phyloP scores from a whole-genome alignment of 2,329 filamentous ascomycete genomes.

The Teratosphaeria zuluensis region DNA sequence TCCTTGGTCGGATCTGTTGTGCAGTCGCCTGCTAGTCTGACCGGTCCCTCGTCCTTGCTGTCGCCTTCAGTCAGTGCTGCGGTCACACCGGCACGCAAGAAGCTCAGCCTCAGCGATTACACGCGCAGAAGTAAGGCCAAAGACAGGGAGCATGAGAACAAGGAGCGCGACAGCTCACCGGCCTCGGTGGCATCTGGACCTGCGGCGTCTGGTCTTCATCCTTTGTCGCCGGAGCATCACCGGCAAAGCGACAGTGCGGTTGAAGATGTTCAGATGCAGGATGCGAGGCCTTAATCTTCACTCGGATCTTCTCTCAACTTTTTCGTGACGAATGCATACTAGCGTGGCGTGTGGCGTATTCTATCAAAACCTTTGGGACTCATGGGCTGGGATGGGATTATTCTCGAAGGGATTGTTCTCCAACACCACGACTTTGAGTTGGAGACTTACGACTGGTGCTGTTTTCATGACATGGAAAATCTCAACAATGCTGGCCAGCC shows the following conservation, averaged over 20 bases:
- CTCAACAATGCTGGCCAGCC: not conserved
- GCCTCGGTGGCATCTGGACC: constrained; percentile 19
- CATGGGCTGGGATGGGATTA: not conserved
- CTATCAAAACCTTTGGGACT: not conserved
- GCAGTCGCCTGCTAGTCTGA: constrained; percentile 17
- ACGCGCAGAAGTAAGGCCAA: constrained; percentile 33
- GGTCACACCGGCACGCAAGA: constrained; percentile 37
- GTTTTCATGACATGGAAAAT: not conserved
- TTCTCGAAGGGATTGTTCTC: not conserved
- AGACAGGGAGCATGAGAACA: constrained; percentile 5
- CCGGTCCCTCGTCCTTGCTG: constrained; percentile 14
- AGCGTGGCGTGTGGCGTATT: constrained; percentile 6
- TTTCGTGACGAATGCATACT: constrained; percentile 5
- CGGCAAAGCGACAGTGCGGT: not conserved
- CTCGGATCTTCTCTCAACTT: not conserved
- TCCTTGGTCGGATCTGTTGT: constrained; percentile 8
- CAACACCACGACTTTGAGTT: not conserved
- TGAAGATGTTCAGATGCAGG: constrained; percentile 4
- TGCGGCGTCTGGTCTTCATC: constrained; percentile 14
- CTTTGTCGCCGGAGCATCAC: constrained; percentile 13
- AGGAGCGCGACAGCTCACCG: constrained; percentile 23
- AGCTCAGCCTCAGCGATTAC: constrained; percentile 43
- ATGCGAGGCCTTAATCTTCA: not conserved
- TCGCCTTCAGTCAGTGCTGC: constrained; percentile 31
- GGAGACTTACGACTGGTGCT: not conserved